phyloP scores from a whole-genome alignment of 345 rosid genomes.

The Litchi chinensis region DNA sequence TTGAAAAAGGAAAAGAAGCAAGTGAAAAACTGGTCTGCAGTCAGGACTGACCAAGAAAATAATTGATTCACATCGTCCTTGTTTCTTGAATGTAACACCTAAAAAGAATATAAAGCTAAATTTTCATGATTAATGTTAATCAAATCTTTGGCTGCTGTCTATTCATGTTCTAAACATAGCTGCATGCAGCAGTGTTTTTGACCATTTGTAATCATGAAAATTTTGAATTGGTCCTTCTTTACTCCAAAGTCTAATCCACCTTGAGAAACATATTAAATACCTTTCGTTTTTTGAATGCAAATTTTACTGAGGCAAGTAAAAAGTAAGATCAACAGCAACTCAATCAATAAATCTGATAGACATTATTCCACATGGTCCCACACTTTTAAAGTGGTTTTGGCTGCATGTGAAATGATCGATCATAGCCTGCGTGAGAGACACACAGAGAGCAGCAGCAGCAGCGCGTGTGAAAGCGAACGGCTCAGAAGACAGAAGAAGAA shows the following conservation, averaged over 20 bases:
- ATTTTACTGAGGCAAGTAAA: too few relatives aligned
- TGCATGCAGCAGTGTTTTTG: not conserved
- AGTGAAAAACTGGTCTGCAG: not conserved
- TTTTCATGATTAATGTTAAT: not conserved
- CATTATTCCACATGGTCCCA: slow-evolving; percentile 12
- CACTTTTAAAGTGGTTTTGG: not conserved
- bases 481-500: not conserved
- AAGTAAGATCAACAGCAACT: not conserved
- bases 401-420: not conserved
- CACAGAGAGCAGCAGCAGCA: too few relatives aligned
- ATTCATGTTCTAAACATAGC: not conserved
- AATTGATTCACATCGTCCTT: not conserved
- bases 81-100: slow-evolving; percentile 12
- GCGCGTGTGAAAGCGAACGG: too few relatives aligned
- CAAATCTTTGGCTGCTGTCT: not conserved
- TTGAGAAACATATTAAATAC: not conserved
- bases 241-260: not conserved
- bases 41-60: not conserved
- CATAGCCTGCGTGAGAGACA: slow-evolving; percentile 3
- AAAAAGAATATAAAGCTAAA: slow-evolving; percentile 22
- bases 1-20: not conserved
- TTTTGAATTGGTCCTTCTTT: not conserved
- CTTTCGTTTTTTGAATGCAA: not conserved
- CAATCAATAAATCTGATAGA: not conserved
- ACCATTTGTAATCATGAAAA: slow-evolving; percentile 7